Conservation (phyloP, 2,329 filamentous ascomycete species). For the Pezicula rhizophila region DNA sequence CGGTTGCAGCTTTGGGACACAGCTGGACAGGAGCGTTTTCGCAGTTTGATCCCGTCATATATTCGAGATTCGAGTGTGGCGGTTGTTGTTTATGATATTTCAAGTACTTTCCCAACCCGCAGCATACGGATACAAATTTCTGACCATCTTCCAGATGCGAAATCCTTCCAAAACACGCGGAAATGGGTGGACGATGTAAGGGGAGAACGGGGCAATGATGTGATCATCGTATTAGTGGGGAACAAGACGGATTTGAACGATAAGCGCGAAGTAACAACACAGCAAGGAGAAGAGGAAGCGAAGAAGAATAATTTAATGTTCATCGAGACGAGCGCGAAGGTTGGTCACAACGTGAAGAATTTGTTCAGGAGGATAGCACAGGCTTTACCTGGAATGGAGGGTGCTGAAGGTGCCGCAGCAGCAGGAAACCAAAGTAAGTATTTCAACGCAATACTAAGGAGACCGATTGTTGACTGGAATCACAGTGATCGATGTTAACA, state of each 20-base stretch:
- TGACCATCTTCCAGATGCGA: conserved; percentile 55
- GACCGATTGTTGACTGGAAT: conserved; percentile 19
- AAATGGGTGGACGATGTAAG: conserved; percentile 99
- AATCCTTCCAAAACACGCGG: conserved; percentile 96
- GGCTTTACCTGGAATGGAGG: conserved; percentile 95
- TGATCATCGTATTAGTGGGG: conserved; percentile 96
- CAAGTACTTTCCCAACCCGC: conserved; percentile 47
- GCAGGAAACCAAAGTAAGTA: conserved; percentile 69
- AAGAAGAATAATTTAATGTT: conserved; percentile 99
- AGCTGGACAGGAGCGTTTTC: conserved; percentile 93
- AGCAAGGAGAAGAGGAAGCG: conserved; percentile 94
- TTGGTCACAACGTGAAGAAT: conserved; percentile 96
- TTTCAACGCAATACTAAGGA: neutral
- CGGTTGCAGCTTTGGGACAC: conserved; percentile 98
- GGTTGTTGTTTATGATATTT: conserved; percentile 98
- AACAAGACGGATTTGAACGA: conserved; percentile 99
- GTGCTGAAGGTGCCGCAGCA: conserved; percentile 71
- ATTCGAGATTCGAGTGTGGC: conserved; percentile 97
- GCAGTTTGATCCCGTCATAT: conserved; percentile 94
- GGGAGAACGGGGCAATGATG: conserved; percentile 93
- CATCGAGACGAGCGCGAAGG: conserved; percentile 96
- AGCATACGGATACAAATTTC: conserved; percentile 1
- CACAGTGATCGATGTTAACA: conserved; percentile 89
- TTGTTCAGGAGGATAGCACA: conserved; percentile 98
- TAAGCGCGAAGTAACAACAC: conserved; percentile 93